Percentiles rank a stretch among this genome's conserved stretches.
Evolutionary conservation across 2,329 filamentous ascomycete genomes (phyloP).

Genomic region (Rutstroemia sp.): DNA sequence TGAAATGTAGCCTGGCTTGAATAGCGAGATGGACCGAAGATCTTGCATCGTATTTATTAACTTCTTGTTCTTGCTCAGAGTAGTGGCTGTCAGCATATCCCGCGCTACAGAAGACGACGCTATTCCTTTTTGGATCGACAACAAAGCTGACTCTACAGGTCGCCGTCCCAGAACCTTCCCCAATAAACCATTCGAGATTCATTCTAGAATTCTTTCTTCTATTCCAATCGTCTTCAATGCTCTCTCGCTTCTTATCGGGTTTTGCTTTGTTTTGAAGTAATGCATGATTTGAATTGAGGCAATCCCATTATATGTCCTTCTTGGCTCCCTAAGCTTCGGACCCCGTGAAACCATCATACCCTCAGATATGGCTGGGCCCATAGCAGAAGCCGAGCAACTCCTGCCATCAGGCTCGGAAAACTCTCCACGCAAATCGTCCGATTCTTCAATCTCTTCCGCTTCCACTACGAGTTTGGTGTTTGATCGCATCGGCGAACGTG

Average conservation of each 20-base stretch:
- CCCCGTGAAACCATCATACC: constrained; percentile 16
- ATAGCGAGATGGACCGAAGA: no score
- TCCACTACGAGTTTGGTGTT: constrained; percentile 80
- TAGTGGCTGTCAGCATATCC: no score
- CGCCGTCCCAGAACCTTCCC: background rate
- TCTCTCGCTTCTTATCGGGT: background rate
- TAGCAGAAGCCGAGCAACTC: constrained; percentile 25
- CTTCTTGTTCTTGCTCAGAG: no score
- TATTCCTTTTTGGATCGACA: background rate
- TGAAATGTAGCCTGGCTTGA: no score
- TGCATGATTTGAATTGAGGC: background rate
- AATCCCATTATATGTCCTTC: background rate
- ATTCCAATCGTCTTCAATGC: background rate
- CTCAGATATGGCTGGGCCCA: constrained; percentile 24
- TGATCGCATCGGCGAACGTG: constrained; percentile 59
- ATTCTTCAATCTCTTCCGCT: constrained; percentile 59
- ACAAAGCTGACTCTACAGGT: constrained; percentile 2
- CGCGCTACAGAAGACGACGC: background rate
- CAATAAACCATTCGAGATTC: background rate
- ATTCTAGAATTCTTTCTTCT: background rate
- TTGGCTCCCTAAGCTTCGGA: constrained; percentile 3
- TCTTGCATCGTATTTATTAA: no score
- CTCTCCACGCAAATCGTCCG: constrained; percentile 22
- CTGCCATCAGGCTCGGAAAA: constrained; percentile 17
- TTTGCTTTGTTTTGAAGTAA: background rate